phyloP scores from a whole-genome alignment of 148 eudicot genomes.

The Chenopodium album region DNA sequence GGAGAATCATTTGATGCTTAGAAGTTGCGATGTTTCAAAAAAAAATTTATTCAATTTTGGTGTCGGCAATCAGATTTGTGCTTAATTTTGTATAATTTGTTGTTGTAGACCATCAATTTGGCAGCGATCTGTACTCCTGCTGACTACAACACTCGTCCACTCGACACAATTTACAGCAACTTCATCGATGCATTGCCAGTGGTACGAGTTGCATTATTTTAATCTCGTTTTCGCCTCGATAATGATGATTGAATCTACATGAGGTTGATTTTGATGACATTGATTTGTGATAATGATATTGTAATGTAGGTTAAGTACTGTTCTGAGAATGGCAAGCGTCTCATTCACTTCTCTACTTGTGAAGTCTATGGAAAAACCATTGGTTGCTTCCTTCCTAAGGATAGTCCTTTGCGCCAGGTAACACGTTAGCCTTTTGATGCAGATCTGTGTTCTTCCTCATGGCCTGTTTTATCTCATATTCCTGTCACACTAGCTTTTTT shows the following conservation, averaged over 20 bases:
- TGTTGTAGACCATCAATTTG: constrained; percentile 74
- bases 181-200: constrained; percentile 99
- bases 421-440: constrained; percentile 23
- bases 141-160: constrained; percentile 93
- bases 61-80: neutral
- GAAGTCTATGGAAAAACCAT: constrained; percentile 98
- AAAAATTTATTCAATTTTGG: neutral
- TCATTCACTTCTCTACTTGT: constrained; percentile 98
- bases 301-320: constrained; percentile 85
- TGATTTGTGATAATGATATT: constrained; percentile 23
- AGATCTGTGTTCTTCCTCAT: constrained; percentile 25
- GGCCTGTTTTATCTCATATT: neutral
- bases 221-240: neutral
- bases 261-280: constrained; percentile 22
- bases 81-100: neutral
- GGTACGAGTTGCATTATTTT: constrained; percentile 45
- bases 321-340: constrained; percentile 93
- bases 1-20: neutral
- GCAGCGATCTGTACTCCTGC: constrained; percentile 99
- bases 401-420: constrained; percentile 87
- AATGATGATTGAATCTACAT: neutral
- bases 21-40: neutral
- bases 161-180: constrained; percentile 97
- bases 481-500: constrained; percentile 1
- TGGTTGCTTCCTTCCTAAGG: constrained; percentile 87